Evolutionary conservation across 768 basidiomycete species (phyloP), one percentile per base, ranked within the genome.

Genomic region (Lactarius akahatsu): DNA sequence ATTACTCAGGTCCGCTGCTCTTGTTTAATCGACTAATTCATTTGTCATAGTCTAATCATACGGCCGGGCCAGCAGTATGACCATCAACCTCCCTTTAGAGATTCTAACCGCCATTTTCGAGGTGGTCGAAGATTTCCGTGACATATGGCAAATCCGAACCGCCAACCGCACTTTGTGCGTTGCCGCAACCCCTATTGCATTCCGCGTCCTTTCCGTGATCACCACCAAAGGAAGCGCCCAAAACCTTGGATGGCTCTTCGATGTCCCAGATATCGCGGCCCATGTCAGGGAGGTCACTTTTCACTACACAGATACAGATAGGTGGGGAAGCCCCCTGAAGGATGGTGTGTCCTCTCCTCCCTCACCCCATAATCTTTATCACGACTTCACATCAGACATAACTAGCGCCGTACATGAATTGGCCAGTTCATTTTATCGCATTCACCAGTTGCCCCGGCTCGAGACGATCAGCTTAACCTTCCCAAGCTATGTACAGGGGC

Each of bases 201-300:
- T 62, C 36, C 61, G 50, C 11, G 36, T 36, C 30, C 47, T 62
- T 26, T 52, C 26, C n/a, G 45, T 45, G 20, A 5, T 30, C 16
- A 11, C 16, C 50, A 62, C 50, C 15, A 8, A 11, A 15, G 9
- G 32, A 4, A 62, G 47, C 32, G 34, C 47, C 1, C 11, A 30
- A 18, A 47, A 47, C 0, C 32, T 62, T 20, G 16, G 32, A 50
- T 16, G 10, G 2, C 28, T 62, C 4, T n/a, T 62, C 18, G n/a
- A 55, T 7, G 9, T 18, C 11, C 28, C 13, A 2, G 18, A 54
- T 34, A 47, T 62, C 32, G 20, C 26, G 7, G 18, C 16, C 4
- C 47, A 62, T 50, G 47, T 62, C 47, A 62, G 23, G n/a, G 15
- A 38, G 7, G 26, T 62, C 26, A n/a, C 34, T 6, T 62, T 38